Base-by-base conservation (phyloP, 768 basidiomycete species). In the Coprinopsis sp. region DNA sequence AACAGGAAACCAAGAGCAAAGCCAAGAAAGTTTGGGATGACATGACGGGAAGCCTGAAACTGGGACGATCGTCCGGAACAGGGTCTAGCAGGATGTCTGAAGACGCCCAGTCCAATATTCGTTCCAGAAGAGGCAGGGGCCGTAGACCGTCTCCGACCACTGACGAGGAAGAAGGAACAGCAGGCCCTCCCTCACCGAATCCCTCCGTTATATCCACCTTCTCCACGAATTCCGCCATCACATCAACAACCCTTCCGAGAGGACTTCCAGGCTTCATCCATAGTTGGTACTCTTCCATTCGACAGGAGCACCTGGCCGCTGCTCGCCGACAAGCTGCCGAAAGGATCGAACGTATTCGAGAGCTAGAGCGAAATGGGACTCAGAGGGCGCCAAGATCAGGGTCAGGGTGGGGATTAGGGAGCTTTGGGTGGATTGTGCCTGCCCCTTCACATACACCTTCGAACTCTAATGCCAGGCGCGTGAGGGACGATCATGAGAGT, bases 391-490 rank as follows among this genome's bases (percentile, higher is more conserved):
- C 61, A 44, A 52, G 54, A 27, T 58, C 53, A 49, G 62, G 62
- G 27, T 57, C 39, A 52, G 85, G 84, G 1, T 90, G 89, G 87
- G 85, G 83, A 0, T 63, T 90, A 40, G 87, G 88, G 2, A 81
- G 79, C 49, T 87, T 82, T 62, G 81, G 67, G 12, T 70, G 71
- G 70, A 53, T 62, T 24, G 24, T 49, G n/a, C n/a, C n/a, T 36
- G 38, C 27, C 22, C 30, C 46, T 23, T 4, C 34, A 5, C 37
- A 36, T 36, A 18, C 18, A 5, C 16, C 38, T 11, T 24, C 38
- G 8, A 16, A 19, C 25, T 39, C 38, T 21, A 39, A n/a, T n/a
- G n/a, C n/a, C n/a, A n/a, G n/a, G n/a, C n/a, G 28, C 6, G 28
- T n/a, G 19, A 42, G 40, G 19, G 19, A 22, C 28, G 30, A 8